Evolutionary conservation across 805 yeast species (phyloP), one percentile per base, ranked within the genome.

Genomic region (Zygotorulaspora florentina): DNA sequence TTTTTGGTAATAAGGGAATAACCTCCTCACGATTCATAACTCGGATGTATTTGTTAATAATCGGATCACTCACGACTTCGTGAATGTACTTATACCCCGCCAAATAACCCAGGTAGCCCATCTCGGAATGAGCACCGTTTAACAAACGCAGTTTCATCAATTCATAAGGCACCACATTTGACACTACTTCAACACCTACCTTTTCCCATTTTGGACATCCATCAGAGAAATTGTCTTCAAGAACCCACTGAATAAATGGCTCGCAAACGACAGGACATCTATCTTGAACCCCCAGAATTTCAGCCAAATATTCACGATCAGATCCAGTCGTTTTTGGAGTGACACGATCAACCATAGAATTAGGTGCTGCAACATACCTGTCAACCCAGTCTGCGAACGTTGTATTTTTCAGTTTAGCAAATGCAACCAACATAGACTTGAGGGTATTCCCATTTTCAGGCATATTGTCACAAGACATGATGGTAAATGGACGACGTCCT

Each of bases 381-480:
- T 29, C 44, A 15, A 44, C 30, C 47, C 47, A 44, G 6, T 31
- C 44, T 15, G 47, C 38, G 25, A 44, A 39, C n/a, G 39, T 18
- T 13, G 18, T 16, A 23, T 44, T 25, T 28, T 39, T 44, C 33
- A 33, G 23, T 27, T 39, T 44, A 13, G 44, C 43, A 18, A 44
- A 44, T 5, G 38, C 43, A 39, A 39, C 20, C 13, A 44, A 35
- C 44, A 39, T 39, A 4, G 40, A 13, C 35, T 39, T 44, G 27
- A 44, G n/a, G 12, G 47, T 44, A 11, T 18, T 34, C 15, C 47
- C 47, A 33, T 44, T 44, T 7, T 44, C 34, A 6, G 47, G 47
- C 47, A 44, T 44, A 15, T 44, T 44, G 16, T 44, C 47, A n/a
- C 47, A 44, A 3, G 47, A 44, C 47, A 44, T 44, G 10, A 44